These are phyloP conservation scores for Tylopilus sp. DNA, from an alignment of 768 basidiomycete genomes.

Conservation along the genomic window DNA sequence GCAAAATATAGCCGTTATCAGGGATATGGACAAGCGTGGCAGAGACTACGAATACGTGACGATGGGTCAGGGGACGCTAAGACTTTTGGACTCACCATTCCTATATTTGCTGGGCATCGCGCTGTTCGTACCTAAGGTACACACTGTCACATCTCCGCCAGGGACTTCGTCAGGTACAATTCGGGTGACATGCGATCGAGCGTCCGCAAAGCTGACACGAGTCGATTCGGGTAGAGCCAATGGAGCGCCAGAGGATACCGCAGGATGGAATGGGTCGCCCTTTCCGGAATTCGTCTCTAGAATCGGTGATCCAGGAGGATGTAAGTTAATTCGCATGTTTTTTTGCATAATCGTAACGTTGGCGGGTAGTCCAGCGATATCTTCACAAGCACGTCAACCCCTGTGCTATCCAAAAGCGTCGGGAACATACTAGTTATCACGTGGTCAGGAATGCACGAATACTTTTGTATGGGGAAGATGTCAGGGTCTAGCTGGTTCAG, in stretches of 20 bases:
- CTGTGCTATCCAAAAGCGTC: background rate
- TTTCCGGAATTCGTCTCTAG: slow-evolving; percentile 28
- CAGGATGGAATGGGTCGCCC: slow-evolving; percentile 32
- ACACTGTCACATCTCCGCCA: slow-evolving; percentile 65
- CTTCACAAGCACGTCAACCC: slow-evolving; percentile 16
- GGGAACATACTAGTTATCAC: slow-evolving; percentile 34
- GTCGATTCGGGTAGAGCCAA: slow-evolving; percentile 29
- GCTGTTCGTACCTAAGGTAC: slow-evolving; percentile 87
- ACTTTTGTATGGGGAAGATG: slow-evolving; percentile 71
- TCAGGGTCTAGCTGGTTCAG: slow-evolving; percentile 66
- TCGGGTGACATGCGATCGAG: slow-evolving; percentile 18
- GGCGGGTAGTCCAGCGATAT: slow-evolving; percentile 44
- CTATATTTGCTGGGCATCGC: slow-evolving; percentile 82
- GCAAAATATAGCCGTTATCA: slow-evolving; percentile 63
- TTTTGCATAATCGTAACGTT: slow-evolving; percentile 43
- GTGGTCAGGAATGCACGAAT: slow-evolving; percentile 40
- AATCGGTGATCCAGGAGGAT: slow-evolving; percentile 44
- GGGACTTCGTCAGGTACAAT: slow-evolving; percentile 11
- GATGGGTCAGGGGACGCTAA: background rate
- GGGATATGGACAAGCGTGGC: slow-evolving; percentile 78
- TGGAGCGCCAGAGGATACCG: slow-evolving; percentile 12
- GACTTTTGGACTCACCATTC: slow-evolving; percentile 55
- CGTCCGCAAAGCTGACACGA: slow-evolving; percentile 38
- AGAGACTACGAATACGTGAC: slow-evolving; percentile 48
- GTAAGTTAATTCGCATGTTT: slow-evolving; percentile 41